Conservation (phyloP, 129 eudicot species). For the Centella asiatica region DNA sequence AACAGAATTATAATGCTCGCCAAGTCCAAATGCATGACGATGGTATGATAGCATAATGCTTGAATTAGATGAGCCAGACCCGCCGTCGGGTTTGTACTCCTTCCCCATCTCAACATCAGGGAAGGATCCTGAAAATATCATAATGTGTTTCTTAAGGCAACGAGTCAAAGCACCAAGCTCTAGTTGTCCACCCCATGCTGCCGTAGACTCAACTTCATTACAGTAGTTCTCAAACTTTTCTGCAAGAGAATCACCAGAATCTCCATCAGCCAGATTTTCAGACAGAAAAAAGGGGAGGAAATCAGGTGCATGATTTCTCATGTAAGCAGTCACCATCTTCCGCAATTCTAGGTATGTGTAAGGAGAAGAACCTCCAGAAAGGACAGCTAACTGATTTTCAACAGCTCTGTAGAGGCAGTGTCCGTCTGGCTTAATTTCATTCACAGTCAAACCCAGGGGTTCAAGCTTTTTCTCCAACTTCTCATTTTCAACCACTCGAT, state of each 20-base stretch:
- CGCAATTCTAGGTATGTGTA: conserved; percentile 65
- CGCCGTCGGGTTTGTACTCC: conserved; percentile 58
- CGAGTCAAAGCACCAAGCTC: conserved; percentile 80
- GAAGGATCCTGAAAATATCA: conserved; percentile 82
- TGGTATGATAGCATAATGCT: conserved; percentile 86
- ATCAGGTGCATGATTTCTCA: conserved; percentile 56
- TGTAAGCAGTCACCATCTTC: conserved; percentile 70
- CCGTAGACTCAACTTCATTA: conserved; percentile 77
- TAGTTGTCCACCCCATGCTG: conserved; percentile 98
- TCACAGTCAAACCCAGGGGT: conserved; percentile 57
- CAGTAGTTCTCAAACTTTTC: conserved; percentile 84
- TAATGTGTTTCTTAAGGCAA: conserved; percentile 74
- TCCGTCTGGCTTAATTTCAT: conserved; percentile 81
- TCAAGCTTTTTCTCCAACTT: conserved; percentile 58
- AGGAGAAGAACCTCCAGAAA: conserved; percentile 41
- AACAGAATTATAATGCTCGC: conserved; percentile 93
- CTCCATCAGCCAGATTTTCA: conserved; percentile 47
- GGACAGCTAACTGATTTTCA: conserved; percentile 60
- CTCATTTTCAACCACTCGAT: conserved; percentile 54
- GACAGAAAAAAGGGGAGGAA: conserved; percentile 82
- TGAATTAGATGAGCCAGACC: conserved; percentile 21
- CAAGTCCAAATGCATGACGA: conserved; percentile 93
- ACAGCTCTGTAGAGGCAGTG: conserved; percentile 91
- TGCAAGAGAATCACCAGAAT: conserved; percentile 36
- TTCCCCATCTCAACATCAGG: conserved; percentile 99